Evolutionary conservation across 2,329 filamentous ascomycete species (phyloP), one percentile per base, ranked within the genome.

Genomic region (Diaporthe sp.): DNA sequence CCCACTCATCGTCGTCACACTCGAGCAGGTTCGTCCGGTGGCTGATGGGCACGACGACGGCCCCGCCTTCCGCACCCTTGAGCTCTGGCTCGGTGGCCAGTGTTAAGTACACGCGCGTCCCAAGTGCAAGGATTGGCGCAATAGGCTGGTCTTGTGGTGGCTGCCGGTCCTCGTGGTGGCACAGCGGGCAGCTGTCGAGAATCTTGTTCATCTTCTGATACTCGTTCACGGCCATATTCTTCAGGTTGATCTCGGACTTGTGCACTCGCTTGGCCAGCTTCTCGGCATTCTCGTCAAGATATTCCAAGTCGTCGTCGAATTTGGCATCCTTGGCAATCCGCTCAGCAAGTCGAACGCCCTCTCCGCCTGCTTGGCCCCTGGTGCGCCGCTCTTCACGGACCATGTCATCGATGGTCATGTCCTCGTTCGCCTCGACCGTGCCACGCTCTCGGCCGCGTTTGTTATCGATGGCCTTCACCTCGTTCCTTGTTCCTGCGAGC

Each of bases 321-420:
- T 96, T 97, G 67, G 86, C 91, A 83, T 99, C 97, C 82, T 98
- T 98, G 72, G 96, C 95, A 79, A 99, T 99, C 76, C 96, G 92
- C 83, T 98, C 96, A 3, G 97, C 97, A 44, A 98, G 90, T 5
- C 94, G 91, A 79, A 92, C 88, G 1, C 94, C 94, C 82, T 98
- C 96, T 72, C 95, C 95, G 57, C 94, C 95, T 5, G 88, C 87
- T 80, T 95, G 92, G 22, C 93, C 93, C 75, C 92, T 93, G 6
- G 95, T 98, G 73, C 96, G 93, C 49, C 95, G 92, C 84, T 99
- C 97, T 84, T 98, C 96, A 39, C 95, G 92, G 25, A 99, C 92
- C 97, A 99, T 99, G 83, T 99, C 97, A 72, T 98, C 95, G 76
- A 99, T 94, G 42, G 88, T 93, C 95, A 99, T 98, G 80, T 98